A percentile compares a stretch with the other conserved stretches of the same genome.
phyloP scores from a whole-genome alignment of 1,284 basidiomycete species.

The Phylloporus sp. region DNA sequence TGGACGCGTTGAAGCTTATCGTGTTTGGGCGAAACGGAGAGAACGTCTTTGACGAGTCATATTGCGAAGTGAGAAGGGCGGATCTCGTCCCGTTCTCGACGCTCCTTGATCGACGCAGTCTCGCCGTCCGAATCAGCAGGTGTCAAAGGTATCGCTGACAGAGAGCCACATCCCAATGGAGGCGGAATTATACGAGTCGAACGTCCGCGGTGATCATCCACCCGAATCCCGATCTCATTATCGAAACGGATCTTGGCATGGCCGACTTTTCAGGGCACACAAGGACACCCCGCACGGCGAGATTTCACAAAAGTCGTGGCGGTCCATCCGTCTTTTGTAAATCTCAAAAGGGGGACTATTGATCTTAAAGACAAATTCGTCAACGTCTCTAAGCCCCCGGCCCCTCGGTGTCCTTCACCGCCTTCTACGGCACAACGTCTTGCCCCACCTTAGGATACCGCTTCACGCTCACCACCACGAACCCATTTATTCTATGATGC shows the following conservation, averaged over 20 bases:
- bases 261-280: constrained; percentile 36
- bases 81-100: constrained; percentile 37
- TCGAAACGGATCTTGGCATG: too few relatives aligned
- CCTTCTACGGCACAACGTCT: constrained; percentile 47
- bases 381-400: constrained; percentile 1
- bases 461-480: constrained; percentile 33
- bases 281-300: constrained; percentile 46
- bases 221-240: too few relatives aligned
- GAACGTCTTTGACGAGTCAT: constrained; percentile 23
- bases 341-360: constrained; percentile 34
- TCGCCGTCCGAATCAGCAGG: constrained; percentile 23
- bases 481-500: constrained; percentile 12
- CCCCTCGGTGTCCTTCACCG: constrained; percentile 40
- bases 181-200: constrained; percentile 47
- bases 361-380: constrained; percentile 25
- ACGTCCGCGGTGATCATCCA: constrained; percentile 50
- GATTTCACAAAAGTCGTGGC: constrained; percentile 46
- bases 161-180: constrained; percentile 47
- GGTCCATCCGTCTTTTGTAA: constrained; percentile 46
- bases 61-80: constrained; percentile 46
- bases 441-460: too few relatives aligned
- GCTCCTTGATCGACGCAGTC: constrained; percentile 32
- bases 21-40: constrained; percentile 19
- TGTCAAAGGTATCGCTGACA: constrained; percentile 39
- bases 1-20: constrained; percentile 15